Conservation (phyloP, 495 filamentous ascomycete species). For the Aspergillus taichungensis region DNA sequence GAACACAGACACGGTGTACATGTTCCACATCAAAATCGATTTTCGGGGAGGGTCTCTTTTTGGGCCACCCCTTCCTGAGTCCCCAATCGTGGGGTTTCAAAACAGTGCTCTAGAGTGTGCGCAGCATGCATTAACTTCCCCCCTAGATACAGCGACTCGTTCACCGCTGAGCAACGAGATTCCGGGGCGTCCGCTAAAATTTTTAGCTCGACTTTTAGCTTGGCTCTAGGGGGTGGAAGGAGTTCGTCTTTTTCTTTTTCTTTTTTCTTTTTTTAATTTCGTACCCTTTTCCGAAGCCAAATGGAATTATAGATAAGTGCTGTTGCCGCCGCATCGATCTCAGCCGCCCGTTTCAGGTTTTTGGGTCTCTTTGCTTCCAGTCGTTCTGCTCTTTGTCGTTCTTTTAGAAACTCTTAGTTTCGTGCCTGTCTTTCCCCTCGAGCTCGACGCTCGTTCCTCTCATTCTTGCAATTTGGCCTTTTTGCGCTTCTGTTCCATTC, state of each 20-base stretch:
- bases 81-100: slow-evolving; percentile 18
- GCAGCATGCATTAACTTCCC: slow-evolving; percentile 5
- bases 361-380: slow-evolving; percentile 23
- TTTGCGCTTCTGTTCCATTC: slow-evolving; percentile 14
- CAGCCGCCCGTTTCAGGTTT: slow-evolving; percentile 20
- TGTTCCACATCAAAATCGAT: slow-evolving; percentile 3
- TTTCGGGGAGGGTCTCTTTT: not conserved
- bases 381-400: slow-evolving; percentile 26
- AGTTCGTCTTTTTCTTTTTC: no score
- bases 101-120: slow-evolving; percentile 11
- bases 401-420: slow-evolving; percentile 26
- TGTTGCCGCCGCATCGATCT: slow-evolving; percentile 11
- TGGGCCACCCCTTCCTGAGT: not conserved
- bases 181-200: slow-evolving; percentile 11
- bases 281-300: no score
- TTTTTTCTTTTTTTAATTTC: no score
- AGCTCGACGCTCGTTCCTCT: slow-evolving; percentile 28
- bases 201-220: slow-evolving; percentile 1
- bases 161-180: slow-evolving; percentile 32
- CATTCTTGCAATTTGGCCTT: slow-evolving; percentile 12
- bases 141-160: slow-evolving; percentile 8
- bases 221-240: no score
- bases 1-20: slow-evolving; percentile 1
- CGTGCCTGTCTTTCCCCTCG: slow-evolving; percentile 19
- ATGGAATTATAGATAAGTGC: slow-evolving; percentile 2